Evolutionary conservation across 257 asterid genomes (phyloP).

Genomic region (Lycium barbarum): DNA sequence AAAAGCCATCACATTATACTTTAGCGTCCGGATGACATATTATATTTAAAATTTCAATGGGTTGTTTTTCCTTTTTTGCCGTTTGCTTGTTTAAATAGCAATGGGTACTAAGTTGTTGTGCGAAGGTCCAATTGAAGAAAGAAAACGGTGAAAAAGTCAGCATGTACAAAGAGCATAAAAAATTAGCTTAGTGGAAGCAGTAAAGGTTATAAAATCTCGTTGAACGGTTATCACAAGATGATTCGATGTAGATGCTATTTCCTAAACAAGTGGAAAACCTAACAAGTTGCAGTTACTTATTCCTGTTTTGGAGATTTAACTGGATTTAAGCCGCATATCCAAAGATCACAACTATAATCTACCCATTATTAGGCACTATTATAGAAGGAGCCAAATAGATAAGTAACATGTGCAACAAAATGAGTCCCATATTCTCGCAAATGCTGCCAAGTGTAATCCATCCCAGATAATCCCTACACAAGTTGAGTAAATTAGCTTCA

Average conservation of each 20-base stretch:
- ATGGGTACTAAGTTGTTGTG: not conserved
- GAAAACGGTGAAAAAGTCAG: not conserved
- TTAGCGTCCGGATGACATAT: not conserved
- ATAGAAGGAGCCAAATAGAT: not conserved
- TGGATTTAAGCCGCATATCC: not conserved
- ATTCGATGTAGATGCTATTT: not conserved
- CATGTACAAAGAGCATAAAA: too few relatives aligned
- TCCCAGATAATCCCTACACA: not conserved
- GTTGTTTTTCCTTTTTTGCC: not conserved
- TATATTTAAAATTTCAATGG: not conserved
- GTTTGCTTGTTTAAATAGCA: not conserved
- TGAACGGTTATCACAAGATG: not conserved
- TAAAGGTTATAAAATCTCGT: not conserved
- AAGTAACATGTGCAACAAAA: not conserved
- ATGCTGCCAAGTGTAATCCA: not conserved
- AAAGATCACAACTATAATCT: not conserved
- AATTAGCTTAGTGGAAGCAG: not conserved
- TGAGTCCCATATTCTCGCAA: not conserved
- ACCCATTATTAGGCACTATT: not conserved
- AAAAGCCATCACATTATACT: not conserved
- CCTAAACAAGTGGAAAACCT: not conserved
- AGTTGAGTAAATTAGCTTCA: not conserved
- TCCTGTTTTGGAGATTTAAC: not conserved
- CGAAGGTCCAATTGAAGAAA: not conserved
- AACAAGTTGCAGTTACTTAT: not conserved